phyloP scores from a whole-genome alignment of 2,329 filamentous ascomycete species.

The Fusarium beomiforme region DNA sequence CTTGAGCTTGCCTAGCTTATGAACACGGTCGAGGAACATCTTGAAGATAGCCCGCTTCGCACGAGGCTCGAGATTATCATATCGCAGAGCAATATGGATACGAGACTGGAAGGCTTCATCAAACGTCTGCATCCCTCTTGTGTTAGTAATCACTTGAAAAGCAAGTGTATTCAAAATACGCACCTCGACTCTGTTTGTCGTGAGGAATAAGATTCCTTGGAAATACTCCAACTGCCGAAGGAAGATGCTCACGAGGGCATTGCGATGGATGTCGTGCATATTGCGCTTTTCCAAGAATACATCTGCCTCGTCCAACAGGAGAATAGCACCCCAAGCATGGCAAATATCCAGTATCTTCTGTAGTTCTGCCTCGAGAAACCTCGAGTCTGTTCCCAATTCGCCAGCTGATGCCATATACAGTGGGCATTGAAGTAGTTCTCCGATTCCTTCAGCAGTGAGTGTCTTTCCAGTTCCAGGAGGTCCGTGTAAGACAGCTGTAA shows the following conservation, averaged over 20 bases:
- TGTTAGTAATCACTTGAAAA: not conserved
- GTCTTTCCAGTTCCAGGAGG: slow-evolving; percentile 91
- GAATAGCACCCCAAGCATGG: slow-evolving; percentile 85
- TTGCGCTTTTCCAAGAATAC: slow-evolving; percentile 86
- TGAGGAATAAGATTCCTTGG: slow-evolving; percentile 89
- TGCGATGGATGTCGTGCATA: slow-evolving; percentile 84
- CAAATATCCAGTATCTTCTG: slow-evolving; percentile 88
- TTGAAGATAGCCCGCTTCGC: slow-evolving; percentile 85
- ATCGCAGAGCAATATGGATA: slow-evolving; percentile 86
- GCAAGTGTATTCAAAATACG: slow-evolving; percentile 18
- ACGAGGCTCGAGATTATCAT: slow-evolving; percentile 76
- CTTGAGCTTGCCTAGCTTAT: slow-evolving; percentile 69
- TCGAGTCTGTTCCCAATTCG: slow-evolving; percentile 82
- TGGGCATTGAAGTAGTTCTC: slow-evolving; percentile 82
- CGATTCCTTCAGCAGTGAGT: slow-evolving; percentile 86
- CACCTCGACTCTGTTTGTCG: slow-evolving; percentile 83
- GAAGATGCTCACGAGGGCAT: slow-evolving; percentile 88
- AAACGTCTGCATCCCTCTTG: slow-evolving; percentile 67
- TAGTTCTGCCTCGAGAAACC: slow-evolving; percentile 77
- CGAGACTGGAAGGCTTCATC: slow-evolving; percentile 91
- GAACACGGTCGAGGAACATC: slow-evolving; percentile 81
- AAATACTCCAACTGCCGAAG: slow-evolving; percentile 89
- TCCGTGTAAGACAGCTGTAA: slow-evolving; percentile 76
- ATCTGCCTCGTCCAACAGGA: slow-evolving; percentile 87
- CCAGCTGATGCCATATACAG: slow-evolving; percentile 86